Base-by-base conservation (phyloP, 768 basidiomycete genomes). In the Lactifluus echinatus region DNA sequence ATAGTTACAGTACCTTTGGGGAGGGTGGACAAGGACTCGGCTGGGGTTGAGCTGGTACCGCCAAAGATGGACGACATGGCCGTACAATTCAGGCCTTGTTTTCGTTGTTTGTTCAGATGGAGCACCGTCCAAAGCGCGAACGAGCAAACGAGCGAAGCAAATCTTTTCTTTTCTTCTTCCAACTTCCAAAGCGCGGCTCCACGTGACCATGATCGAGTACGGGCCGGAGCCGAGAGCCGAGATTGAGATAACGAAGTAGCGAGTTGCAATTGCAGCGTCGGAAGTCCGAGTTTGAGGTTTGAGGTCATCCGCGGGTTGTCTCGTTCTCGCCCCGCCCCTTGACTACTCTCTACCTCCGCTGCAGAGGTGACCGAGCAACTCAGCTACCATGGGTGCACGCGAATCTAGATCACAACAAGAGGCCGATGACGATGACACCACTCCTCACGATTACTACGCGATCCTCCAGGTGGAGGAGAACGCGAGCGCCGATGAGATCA, bases 401-500 rank as follows among this genome's bases (percentile, higher is more conserved):
- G 85, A 83, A 72, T 89, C 87, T 0, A 75, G 78, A 42, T 71
- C 73, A 19, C 73, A 72, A 11, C 59, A 50, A 61, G 33, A 59
- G 61, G 62, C 65, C 1, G 69, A 66, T 0, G 63, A 60, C 24
- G 66, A 64, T 3, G 44, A 2, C 2, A 49, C 61, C 7, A 66
- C 69, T 6, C 64, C 69, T 8, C 69, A 76, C 17, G 86, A 94
- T 67, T 95, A 93, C 69, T 96, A 96, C 68, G 74, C 85, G 51
- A 76, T 95, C 15, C 75, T 96, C 3, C 83, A 83, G 42, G 79
- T 96, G 1, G 82, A 84, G 37, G 92, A 94, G 66, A 79, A 82
- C 56, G 93, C 93, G 2, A 86, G 85, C 1, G 70, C 78, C 19
- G 92, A 93, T 42, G 94, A 97, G 68, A 95, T 97, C 72, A 93